Base-by-base conservation (phyloP, 495 filamentous ascomycete genomes). In the Cercophora newfieldiana region DNA sequence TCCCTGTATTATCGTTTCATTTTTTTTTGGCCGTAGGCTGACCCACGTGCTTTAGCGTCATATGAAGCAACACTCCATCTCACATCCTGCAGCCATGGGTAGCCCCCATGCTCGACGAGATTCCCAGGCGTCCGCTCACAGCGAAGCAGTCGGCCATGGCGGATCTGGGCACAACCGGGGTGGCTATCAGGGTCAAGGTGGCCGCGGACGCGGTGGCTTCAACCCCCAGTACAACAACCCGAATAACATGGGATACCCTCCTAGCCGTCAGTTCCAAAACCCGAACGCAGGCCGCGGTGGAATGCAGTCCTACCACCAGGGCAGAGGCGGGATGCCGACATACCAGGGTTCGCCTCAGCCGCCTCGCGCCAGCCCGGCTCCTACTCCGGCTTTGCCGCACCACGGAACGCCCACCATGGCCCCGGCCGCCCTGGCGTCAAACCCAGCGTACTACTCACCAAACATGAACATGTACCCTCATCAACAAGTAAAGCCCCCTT, bases 71-170 rank as follows among this genome's bases (percentile, higher is more conserved):
- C 76, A 80, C 58, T 77, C 79, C 1, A 66, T 77, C 1, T 74
- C 77, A 1, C 88, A 91, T 72, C 81, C 84, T 62, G 80, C 84
- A 50, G 85, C 86, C 66, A 86, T 85, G 37, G 90, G 91, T 71
- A 78, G 85, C 33, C 86, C 83, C 70, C 93, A 97, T 74, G 81
- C 90, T 59, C 89, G 93, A 57, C 88, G 91, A 69, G 90, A 93
- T 71, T 96, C 93, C 19, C 89, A 91, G 4, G 89, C 91, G 75
- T 92, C 90, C 14, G 83, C 87, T 54, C 90, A 93, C 72, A 89
- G 88, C 76, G 92, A 96, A 59, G 86, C 89, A 80, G 84, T 85
- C 74, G 88, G 87, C 81, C 68, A 86, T 74, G 72, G 85, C 76
- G 83, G 83, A 61, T 87, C 86, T 62, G 85, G 85, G 69, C 76